Base-by-base conservation (phyloP, 2,329 filamentous ascomycete species). In the Sclerotinia nivalis region DNA sequence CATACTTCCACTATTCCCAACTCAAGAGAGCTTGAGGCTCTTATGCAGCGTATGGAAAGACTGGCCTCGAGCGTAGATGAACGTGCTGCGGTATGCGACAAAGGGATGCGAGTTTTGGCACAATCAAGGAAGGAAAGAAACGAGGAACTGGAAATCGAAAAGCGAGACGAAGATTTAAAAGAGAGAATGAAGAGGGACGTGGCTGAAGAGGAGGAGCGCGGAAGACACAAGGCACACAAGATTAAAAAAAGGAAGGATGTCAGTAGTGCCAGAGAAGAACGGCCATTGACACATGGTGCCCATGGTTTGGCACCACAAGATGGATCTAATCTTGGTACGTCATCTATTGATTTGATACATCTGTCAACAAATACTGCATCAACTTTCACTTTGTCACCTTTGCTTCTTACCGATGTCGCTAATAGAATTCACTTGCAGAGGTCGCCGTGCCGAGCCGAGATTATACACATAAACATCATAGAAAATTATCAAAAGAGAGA, bases 241-340 rank as follows among this genome's bases (percentile, higher is more conserved):
- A 85, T 91, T 73, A 93, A 92, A 84, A 93, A 92, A 83, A 89
- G 91, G 78, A 93, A 93, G 81, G 91, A 90, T 34, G 83, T 87
- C 10, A 88, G 89, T 70, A 83, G 80, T 68, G 87, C 86, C 45
- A 83, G 83, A 70, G 88, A 91, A 72, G 85, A 88, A 68, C 82
- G 87, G 56, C 87, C 87, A 34, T 81, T 86, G 66, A 83, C 84
- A 47, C 85, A 88, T 73, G 89, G 89, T 59, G 88, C 88, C 20
- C 89, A 90, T 80, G 86, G 85, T 67, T 70, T 90, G 40, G 84
- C 87, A 13, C 82, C 87, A 73, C 89, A 91, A 80, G 89, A 91
- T 80, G 89, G 88, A 10, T 84, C 87, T 75, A 77, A 81, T 69
- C 84, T 89, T 81, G 87, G 88, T 86, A 80, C 73, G 82, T 80